phyloP scores from a whole-genome alignment of 768 basidiomycete genomes.

The Psilocybe azurescens region DNA sequence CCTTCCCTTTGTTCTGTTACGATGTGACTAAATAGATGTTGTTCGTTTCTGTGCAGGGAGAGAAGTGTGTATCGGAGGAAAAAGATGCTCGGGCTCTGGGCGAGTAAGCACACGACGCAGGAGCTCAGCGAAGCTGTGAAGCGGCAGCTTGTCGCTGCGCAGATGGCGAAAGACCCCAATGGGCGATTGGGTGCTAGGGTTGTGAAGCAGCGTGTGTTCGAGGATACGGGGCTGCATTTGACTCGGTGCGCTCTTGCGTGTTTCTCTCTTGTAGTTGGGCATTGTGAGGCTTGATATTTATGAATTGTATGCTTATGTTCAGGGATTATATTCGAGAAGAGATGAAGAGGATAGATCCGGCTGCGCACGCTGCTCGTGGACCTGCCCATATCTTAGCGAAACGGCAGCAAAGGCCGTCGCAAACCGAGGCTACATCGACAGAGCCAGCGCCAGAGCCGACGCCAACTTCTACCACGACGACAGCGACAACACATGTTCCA shows the following conservation, averaged over 20 bases:
- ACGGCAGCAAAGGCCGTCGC: background rate
- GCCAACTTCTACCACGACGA: background rate
- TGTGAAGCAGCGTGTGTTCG: slow-evolving; percentile 34
- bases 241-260: slow-evolving; percentile 23
- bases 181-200: slow-evolving; percentile 31
- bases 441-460: background rate
- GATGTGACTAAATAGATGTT: too few species aligned
- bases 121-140: slow-evolving; percentile 32
- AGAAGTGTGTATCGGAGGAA: slow-evolving; percentile 33
- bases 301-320: background rate
- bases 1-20: background rate
- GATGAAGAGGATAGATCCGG: slow-evolving; percentile 20
- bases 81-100: slow-evolving; percentile 32
- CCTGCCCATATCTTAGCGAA: slow-evolving; percentile 13
- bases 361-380: slow-evolving; percentile 13
- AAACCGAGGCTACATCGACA: background rate
- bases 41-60: slow-evolving; percentile 21
- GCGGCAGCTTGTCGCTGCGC: slow-evolving; percentile 36
- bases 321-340: slow-evolving; percentile 22
- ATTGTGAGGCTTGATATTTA: too few species aligned
- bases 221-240: slow-evolving; percentile 37
- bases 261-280: too few species aligned
- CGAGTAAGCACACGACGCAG: slow-evolving; percentile 33
- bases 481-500: background rate
- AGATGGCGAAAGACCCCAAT: slow-evolving; percentile 38